phyloP scores from a whole-genome alignment of 1,139 yeast species.

The Lodderomyces orthopsilosis region DNA sequence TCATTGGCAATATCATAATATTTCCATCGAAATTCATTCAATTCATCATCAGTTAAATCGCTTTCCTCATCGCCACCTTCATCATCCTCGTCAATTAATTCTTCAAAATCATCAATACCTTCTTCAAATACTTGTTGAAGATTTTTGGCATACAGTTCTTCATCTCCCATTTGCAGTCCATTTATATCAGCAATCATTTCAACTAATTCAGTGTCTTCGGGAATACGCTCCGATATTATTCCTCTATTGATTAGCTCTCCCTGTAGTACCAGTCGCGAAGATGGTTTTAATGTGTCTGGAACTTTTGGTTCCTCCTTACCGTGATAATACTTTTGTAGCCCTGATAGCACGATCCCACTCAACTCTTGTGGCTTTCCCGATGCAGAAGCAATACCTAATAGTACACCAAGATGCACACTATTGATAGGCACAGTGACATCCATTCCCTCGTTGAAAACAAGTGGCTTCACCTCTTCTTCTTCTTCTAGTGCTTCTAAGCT shows the following conservation, averaged over 20 bases:
- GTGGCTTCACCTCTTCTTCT: constrained; percentile 4
- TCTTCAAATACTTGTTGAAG: constrained; percentile 10
- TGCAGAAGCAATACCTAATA: constrained; percentile 49
- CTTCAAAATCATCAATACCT: constrained; percentile 6
- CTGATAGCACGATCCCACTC: constrained; percentile 42
- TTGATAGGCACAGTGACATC: constrained; percentile 34
- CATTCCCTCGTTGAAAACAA: constrained; percentile 27
- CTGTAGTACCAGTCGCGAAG: constrained; percentile 11
- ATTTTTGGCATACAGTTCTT: constrained; percentile 8
- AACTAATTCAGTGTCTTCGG: constrained; percentile 9
- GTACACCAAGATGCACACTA: constrained; percentile 28
- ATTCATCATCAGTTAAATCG: constrained; percentile 10
- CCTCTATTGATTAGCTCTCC: constrained; percentile 10
- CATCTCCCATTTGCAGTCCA: constrained; percentile 4
- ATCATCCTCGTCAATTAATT: constrained; percentile 6
- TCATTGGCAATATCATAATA: constrained; percentile 10
- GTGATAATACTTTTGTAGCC: constrained; percentile 28
- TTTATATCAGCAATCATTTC: constrained; percentile 4
- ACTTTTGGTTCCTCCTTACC: constrained; percentile 4
- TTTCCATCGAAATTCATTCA: constrained; percentile 11
- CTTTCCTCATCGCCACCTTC: constrained; percentile 8
- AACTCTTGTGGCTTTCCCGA: constrained; percentile 13
- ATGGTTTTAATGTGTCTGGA: constrained; percentile 1
- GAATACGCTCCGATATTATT: constrained; percentile 6
- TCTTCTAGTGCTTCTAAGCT: constrained; percentile 12